Conservation (phyloP, 768 basidiomycete species). For the Leccinellum luteum region DNA sequence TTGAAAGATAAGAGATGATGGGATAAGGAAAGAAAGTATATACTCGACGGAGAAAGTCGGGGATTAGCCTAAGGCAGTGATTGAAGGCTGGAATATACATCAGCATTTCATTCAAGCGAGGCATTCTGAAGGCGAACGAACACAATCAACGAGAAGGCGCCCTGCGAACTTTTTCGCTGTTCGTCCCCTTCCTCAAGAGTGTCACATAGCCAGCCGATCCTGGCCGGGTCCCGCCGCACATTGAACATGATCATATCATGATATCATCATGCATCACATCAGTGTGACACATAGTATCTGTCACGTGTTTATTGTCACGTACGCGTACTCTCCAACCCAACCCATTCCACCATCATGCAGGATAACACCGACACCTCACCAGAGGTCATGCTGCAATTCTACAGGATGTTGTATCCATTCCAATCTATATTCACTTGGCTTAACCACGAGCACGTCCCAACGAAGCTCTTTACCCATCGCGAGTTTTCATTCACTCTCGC, state of each 20-base stretch:
- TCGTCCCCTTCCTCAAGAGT: too few species aligned
- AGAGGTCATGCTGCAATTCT: slow-evolving; percentile 75
- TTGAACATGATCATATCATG: too few species aligned
- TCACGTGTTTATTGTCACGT: slow-evolving; percentile 21
- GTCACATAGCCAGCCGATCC: too few species aligned
- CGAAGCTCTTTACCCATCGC: slow-evolving; percentile 84
- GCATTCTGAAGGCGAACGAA: neutral
- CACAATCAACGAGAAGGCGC: slow-evolving; percentile 3
- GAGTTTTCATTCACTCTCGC: slow-evolving; percentile 94
- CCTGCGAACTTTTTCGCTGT: neutral
- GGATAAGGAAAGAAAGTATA: neutral
- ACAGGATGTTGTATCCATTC: slow-evolving; percentile 91
- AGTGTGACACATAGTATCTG: slow-evolving; percentile 7
- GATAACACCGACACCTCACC: slow-evolving; percentile 39
- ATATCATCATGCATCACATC: neutral
- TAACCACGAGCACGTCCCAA: slow-evolving; percentile 82
- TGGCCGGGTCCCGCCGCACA: too few species aligned
- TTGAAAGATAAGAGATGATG: slow-evolving; percentile 16
- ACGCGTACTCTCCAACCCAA: slow-evolving; percentile 7
- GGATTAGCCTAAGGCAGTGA: neutral
- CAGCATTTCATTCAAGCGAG: slow-evolving; percentile 1
- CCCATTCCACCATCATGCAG: slow-evolving; percentile 4
- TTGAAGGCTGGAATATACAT: neutral
- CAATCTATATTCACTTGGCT: slow-evolving; percentile 93
- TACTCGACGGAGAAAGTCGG: slow-evolving; percentile 13